These are phyloP conservation scores for Cryptococcus sp. DNA, from an alignment of 1,284 basidiomycete genomes.

Conservation along the genomic window DNA sequence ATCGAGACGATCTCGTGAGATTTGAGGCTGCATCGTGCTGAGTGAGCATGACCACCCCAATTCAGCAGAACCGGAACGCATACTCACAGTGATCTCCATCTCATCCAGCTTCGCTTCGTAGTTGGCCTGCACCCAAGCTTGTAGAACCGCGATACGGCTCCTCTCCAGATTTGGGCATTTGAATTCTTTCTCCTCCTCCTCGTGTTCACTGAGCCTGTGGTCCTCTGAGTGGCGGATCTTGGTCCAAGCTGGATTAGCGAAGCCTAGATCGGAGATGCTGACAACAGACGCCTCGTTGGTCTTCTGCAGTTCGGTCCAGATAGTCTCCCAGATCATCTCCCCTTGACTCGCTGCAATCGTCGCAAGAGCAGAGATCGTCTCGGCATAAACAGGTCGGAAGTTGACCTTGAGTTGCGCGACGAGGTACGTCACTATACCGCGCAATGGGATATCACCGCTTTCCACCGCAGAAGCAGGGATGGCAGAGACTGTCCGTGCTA, in stretches of 20 bases:
- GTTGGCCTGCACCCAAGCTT: conserved; percentile 30
- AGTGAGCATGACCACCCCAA: no score
- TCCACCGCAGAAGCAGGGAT: conserved; percentile 15
- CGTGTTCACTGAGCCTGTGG: conserved; percentile 7
- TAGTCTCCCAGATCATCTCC: conserved; percentile 68
- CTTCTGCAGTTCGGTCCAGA: conserved; percentile 66
- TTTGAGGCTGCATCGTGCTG: conserved; percentile 59
- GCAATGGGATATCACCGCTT: conserved; percentile 54
- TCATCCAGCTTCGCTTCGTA: conserved; percentile 29
- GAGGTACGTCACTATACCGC: conserved; percentile 53
- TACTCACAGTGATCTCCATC: conserved; percentile 40
- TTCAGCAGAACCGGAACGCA: not conserved
- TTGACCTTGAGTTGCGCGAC: conserved; percentile 80
- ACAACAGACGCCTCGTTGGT: conserved; percentile 28
- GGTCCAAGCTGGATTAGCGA: conserved; percentile 42
- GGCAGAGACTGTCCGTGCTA: conserved; percentile 37
- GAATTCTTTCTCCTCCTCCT: conserved; percentile 48
- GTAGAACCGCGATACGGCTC: conserved; percentile 15
- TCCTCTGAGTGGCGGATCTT: conserved; percentile 1
- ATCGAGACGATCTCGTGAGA: conserved; percentile 69
- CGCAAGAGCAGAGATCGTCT: conserved; percentile 70
- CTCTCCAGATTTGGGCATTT: conserved; percentile 43
- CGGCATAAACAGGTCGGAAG: conserved; percentile 81
- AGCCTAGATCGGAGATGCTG: conserved; percentile 30
- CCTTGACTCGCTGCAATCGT: conserved; percentile 63